Conservation (phyloP, 2,329 filamentous ascomycete genomes). For the Aspergillus fumigatus region DNA sequence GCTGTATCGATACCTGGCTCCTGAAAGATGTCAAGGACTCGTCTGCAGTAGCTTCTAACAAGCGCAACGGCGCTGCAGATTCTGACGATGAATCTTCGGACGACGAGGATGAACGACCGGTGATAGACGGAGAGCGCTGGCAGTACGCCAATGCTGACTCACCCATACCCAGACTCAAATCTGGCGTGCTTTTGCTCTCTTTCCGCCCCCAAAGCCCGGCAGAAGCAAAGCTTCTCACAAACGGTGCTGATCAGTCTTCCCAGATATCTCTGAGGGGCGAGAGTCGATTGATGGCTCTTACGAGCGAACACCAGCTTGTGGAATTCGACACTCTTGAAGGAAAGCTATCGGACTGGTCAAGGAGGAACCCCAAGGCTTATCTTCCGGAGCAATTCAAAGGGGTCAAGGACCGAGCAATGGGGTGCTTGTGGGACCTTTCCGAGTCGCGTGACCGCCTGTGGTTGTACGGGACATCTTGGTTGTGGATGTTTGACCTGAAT, state of each 20-base stretch:
- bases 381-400: conserved; percentile 71
- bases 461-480: conserved; percentile 80
- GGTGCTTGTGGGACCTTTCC: conserved; percentile 73
- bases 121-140: conserved; percentile 65
- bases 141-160: conserved; percentile 65
- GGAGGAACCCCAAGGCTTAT: conserved; percentile 69
- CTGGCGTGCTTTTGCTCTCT: conserved; percentile 62
- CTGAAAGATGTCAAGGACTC: conserved; percentile 49
- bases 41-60: conserved; percentile 37
- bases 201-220: conserved; percentile 50
- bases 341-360: conserved; percentile 76
- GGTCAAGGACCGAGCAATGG: conserved; percentile 75
- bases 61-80: conserved; percentile 42
- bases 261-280: conserved; percentile 48
- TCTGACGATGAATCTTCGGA: conserved; percentile 47
- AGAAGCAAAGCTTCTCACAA: conserved; percentile 34
- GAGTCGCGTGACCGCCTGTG: conserved; percentile 62
- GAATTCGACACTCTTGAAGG: conserved; percentile 77
- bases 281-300: conserved; percentile 57
- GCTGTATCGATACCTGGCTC: conserved; percentile 83
- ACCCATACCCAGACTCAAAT: conserved; percentile 64
- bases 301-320: conserved; percentile 63
- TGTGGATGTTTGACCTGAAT: conserved; percentile 87
- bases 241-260: conserved; percentile 33
- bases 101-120: conserved; percentile 45